Evolutionary conservation across 352 stramenopile species (phyloP).

Genomic region (Phytophthora kernoviae): DNA sequence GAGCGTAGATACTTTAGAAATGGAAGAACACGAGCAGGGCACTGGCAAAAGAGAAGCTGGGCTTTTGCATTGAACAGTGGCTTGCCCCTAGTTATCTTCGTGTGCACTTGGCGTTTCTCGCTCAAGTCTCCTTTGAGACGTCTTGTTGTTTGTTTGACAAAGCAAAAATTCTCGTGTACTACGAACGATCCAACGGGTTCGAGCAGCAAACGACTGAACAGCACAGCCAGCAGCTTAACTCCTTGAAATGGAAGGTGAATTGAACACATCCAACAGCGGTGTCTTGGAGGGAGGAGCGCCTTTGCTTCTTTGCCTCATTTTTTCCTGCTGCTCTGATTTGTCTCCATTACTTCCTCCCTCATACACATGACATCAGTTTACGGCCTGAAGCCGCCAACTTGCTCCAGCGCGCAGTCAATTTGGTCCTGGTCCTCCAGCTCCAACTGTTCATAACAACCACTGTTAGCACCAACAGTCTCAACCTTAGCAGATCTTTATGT

Average conservation of each 20-base stretch:
- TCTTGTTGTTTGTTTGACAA: background rate
- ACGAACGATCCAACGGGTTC: background rate
- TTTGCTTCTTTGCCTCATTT: constrained; percentile 1
- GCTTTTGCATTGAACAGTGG: constrained; percentile 28
- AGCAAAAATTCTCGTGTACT: background rate
- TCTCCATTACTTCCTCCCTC: constrained; percentile 3
- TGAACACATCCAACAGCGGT: background rate
- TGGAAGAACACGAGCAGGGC: background rate
- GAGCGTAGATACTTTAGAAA: constrained; percentile 12
- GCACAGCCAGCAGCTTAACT: background rate
- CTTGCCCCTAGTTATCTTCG: constrained; percentile 11
- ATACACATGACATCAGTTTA: constrained; percentile 37
- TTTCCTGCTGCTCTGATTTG: constrained; percentile 8
- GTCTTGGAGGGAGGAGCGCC: background rate
- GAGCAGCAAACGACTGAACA: background rate
- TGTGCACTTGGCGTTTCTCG: constrained; percentile 4
- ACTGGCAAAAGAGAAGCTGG: constrained; percentile 13
- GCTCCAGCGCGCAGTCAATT: constrained; percentile 96
- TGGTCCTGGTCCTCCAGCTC: constrained; percentile 98
- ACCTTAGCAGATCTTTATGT: background rate
- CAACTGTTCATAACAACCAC: constrained; percentile 41
- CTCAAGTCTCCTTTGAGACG: background rate
- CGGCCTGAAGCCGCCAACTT: constrained; percentile 68
- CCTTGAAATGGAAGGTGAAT: background rate
- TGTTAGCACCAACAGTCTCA: background rate